These are phyloP conservation scores for Syzygium jambos DNA, from an alignment of 345 rosid genomes.

Conservation along the genomic window DNA sequence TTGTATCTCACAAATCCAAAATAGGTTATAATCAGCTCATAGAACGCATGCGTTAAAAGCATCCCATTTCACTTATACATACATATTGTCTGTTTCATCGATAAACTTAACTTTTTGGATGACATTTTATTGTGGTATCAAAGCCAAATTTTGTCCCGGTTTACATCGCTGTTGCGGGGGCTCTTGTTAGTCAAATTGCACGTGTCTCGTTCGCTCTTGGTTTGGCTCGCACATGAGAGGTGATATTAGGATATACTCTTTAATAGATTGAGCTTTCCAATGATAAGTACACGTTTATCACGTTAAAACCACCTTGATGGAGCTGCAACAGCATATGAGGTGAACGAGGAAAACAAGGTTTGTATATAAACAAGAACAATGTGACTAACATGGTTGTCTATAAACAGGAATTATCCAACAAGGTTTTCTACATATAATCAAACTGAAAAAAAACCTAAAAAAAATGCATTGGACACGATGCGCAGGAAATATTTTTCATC, in stretches of 20 bases:
- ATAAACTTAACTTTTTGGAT: not conserved
- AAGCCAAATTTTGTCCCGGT: not conserved
- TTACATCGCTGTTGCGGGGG: accelerated
- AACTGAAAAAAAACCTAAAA: not conserved
- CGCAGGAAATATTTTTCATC: not conserved
- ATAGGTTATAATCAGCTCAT: not conserved
- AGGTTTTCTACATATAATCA: not conserved
- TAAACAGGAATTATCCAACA: not conserved
- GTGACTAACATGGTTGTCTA: not conserved
- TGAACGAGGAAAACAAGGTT: not conserved
- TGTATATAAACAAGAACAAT: not conserved
- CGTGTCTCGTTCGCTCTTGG: not conserved
- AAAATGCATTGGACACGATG: not conserved
- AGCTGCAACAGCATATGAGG: not conserved
- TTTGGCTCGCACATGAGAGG: not conserved
- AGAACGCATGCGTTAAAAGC: not conserved
- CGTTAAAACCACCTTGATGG: not conserved
- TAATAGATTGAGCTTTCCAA: not conserved
- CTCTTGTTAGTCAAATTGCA: not conserved
- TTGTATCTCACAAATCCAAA: not conserved
- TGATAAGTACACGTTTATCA: not conserved
- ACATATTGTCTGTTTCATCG: not conserved
- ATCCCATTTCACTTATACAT: not conserved
- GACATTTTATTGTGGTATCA: not conserved
- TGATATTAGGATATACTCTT: not conserved